A percentile compares a stretch with the other conserved stretches of the same genome.
Conservation (phyloP, 345 rosid genomes). For the Diplotaxis tenuifolia region DNA sequence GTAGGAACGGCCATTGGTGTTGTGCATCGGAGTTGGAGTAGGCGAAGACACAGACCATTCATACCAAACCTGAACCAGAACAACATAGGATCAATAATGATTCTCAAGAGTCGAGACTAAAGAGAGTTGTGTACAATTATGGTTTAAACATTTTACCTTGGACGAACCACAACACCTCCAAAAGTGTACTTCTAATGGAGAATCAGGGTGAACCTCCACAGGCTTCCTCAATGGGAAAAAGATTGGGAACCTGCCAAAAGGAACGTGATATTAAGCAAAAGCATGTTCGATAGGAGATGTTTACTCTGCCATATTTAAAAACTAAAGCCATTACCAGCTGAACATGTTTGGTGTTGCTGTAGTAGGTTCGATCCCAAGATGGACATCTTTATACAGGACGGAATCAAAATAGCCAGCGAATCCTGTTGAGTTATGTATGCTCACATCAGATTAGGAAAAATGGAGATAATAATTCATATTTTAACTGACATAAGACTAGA, state of each 20-base stretch:
- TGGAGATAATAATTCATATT: neutral
- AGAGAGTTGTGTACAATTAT: neutral
- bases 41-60: constrained; percentile 92
- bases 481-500: neutral
- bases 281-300: no score
- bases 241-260: constrained; percentile 75
- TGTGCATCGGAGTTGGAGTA: constrained; percentile 63
- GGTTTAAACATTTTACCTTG: constrained; percentile 52
- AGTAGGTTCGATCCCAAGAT: constrained; percentile 93
- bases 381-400: constrained; percentile 82
- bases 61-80: constrained; percentile 74
- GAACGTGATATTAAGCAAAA: neutral
- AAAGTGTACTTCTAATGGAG: constrained; percentile 75
- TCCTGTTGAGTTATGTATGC: constrained; percentile 45
- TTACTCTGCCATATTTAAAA: neutral
- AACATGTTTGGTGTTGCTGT: constrained; percentile 96
- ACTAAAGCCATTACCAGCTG: constrained; percentile 66
- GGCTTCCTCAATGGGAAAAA: constrained; percentile 94
- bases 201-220: constrained; percentile 52
- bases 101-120: neutral
- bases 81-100: neutral
- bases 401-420: constrained; percentile 97
- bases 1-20: constrained; percentile 91
- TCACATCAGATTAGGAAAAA: constrained; percentile 13
- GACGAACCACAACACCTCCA: constrained; percentile 87